phyloP scores from a whole-genome alignment of 495 filamentous ascomycete genomes.

The Parmelia sp. region DNA sequence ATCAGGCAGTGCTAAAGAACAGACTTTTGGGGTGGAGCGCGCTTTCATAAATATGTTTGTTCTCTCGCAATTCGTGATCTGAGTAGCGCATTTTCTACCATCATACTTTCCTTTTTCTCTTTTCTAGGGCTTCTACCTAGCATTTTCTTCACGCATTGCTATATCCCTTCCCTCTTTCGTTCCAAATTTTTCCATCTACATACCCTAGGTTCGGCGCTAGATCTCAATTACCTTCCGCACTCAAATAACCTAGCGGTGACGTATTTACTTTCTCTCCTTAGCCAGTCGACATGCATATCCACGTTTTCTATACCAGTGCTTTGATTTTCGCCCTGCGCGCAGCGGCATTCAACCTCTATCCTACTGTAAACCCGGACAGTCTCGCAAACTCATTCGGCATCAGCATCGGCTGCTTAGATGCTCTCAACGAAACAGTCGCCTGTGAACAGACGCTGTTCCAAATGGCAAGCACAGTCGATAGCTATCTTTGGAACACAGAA shows the following conservation, averaged over 20 bases:
- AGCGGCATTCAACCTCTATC: conserved; percentile 18
- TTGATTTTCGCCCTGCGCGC: neutral
- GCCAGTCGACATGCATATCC: neutral
- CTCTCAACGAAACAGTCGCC: conserved; percentile 15
- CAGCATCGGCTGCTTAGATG: conserved; percentile 19
- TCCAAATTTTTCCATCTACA: neutral
- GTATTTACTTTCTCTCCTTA: neutral
- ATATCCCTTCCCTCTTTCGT: no score
- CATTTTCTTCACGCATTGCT: neutral
- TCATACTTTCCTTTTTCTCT: neutral
- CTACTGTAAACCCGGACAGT: conserved; percentile 16
- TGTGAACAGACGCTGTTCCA: conserved; percentile 21
- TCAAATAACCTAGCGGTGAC: neutral
- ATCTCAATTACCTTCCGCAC: no score
- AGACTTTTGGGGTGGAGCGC: neutral
- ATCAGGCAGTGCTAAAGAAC: neutral
- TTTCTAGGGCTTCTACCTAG: neutral
- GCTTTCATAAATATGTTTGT: neutral
- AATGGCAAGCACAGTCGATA: conserved; percentile 18
- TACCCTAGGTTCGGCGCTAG: neutral
- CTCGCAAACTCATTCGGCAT: conserved; percentile 17
- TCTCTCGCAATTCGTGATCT: neutral
- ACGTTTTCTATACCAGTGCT: neutral
- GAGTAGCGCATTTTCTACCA: neutral
- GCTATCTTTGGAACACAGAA: conserved; percentile 16